A percentile compares a stretch with the other conserved stretches of the same genome.
Evolutionary conservation across 1,284 basidiomycete species (phyloP).

Genomic region (Sanghuangporus baumii): DNA sequence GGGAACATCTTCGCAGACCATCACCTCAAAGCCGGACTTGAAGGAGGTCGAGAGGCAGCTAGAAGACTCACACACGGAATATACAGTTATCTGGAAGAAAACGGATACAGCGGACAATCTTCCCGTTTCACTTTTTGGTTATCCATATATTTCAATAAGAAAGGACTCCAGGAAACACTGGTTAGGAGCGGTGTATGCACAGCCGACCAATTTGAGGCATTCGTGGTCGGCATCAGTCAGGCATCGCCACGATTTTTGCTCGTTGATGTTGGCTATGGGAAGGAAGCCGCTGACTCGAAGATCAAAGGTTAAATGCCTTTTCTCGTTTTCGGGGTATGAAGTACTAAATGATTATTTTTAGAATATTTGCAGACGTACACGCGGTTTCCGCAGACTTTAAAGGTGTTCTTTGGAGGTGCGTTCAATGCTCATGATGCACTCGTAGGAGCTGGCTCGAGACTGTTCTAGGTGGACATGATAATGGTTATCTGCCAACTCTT

Average conservation of each 20-base stretch:
- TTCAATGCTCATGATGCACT: background rate
- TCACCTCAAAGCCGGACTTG: constrained; percentile 53
- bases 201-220: constrained; percentile 59
- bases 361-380: constrained; percentile 74
- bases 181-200: constrained; percentile 49
- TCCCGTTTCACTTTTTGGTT: constrained; percentile 63
- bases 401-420: constrained; percentile 66
- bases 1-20: constrained; percentile 57
- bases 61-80: constrained; percentile 61
- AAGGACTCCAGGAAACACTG: constrained; percentile 45
- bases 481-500: constrained; percentile 42
- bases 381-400: constrained; percentile 67
- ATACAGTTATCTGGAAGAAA: constrained; percentile 50
- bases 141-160: constrained; percentile 62
- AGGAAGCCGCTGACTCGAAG: constrained; percentile 62
- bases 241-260: constrained; percentile 62
- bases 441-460: background rate
- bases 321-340: background rate
- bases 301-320: constrained; percentile 51
- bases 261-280: constrained; percentile 66
- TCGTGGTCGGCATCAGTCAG: constrained; percentile 64
- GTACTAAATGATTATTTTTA: constrained; percentile 25
- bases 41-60: constrained; percentile 63
- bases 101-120: constrained; percentile 20
- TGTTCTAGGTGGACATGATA: constrained; percentile 36